phyloP scores from a whole-genome alignment of 805 yeast species.

The Candida khao-thaluensis region DNA sequence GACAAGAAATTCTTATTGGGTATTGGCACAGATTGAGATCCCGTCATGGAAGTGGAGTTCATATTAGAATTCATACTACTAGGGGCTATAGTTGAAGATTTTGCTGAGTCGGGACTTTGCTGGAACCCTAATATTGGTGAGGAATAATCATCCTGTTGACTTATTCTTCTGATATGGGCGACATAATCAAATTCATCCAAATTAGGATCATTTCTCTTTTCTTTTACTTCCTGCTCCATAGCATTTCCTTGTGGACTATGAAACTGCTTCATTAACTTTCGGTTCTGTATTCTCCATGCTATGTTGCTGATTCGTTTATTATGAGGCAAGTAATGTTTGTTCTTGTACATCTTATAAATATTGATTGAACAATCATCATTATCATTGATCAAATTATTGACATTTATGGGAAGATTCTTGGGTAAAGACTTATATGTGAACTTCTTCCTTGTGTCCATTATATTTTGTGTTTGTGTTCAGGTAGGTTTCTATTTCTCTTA shows the following conservation, averaged over 20 bases:
- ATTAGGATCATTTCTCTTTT: conserved; percentile 21
- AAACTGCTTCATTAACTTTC: conserved; percentile 20
- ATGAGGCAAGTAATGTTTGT: conserved; percentile 42
- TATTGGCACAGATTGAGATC: conserved; percentile 8
- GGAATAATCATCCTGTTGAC: conserved; percentile 32
- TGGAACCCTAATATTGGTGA: conserved; percentile 8
- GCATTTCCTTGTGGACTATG: background rate
- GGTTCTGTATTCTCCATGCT: conserved; percentile 47
- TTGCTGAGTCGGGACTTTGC: conserved; percentile 13
- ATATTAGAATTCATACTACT: conserved; percentile 1
- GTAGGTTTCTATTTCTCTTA: too few relatives aligned
- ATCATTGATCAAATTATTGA: conserved; percentile 28
- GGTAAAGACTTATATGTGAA: conserved; percentile 16
- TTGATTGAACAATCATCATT: conserved; percentile 35
- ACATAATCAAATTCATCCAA: conserved; percentile 46
- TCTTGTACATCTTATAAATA: conserved; percentile 41
- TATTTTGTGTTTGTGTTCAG: too few relatives aligned
- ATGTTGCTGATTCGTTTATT: conserved; percentile 41
- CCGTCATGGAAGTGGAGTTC: background rate
- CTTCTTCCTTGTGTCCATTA: conserved; percentile 12
- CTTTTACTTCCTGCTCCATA: background rate
- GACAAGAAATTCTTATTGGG: conserved; percentile 27
- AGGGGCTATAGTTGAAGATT: conserved; percentile 11
- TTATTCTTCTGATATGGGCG: conserved; percentile 42
- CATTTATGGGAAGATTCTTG: conserved; percentile 14